Base-by-base conservation (phyloP, 306 rosid genomes). In the Acacia confusa region DNA sequence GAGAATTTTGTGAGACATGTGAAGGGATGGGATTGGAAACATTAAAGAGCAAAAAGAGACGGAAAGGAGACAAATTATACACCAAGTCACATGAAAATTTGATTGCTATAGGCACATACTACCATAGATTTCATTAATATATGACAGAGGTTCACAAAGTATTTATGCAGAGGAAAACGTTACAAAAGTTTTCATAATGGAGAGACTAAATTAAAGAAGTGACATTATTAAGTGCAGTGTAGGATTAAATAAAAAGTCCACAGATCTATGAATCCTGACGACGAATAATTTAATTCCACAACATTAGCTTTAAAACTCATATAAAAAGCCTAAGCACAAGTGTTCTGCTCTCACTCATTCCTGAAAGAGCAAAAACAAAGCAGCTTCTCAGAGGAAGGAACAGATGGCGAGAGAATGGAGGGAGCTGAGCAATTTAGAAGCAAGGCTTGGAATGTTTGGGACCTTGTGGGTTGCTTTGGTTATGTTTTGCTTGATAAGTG, bases 261-360 rank as follows among this genome's bases (percentile, higher is more conserved):
- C 15, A 20, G 7, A 63, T 27, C n/a, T 63, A 28, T 15, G 38
- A 14, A 24, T 11, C 68, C 36, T 13, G 69, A 0, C 20, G 1
- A 32, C 27, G n/a, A 66, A 17, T 36, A 34, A 36, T 66, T 34
- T 66, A 2, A 66, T 34, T 7, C 47, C 72, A 66, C 24, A 1
- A 14, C 69, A 34, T 1, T 34, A 82, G 81, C 88, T 72, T 63
- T 72, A 17, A 25, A 67, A 22, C 78, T 22, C 57, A 32, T 84
- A 82, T 78, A 82, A 76, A 68, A 60, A 77, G 66, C 77, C 20
- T 43, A 22, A n/a, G 11, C 52, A 14, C 57, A 43, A 24, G 19
- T 13, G 57, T 2, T 70, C 6, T n/a, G 20, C 57, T 41, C 75
- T 70, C 75, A 25, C 57, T 44, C 34, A 15, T 30, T 24, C 20